A percentile compares a stretch with the other conserved stretches of the same genome.
Evolutionary conservation across 495 filamentous ascomycete species (phyloP).

Genomic region (Penicillium robsamsonii): DNA sequence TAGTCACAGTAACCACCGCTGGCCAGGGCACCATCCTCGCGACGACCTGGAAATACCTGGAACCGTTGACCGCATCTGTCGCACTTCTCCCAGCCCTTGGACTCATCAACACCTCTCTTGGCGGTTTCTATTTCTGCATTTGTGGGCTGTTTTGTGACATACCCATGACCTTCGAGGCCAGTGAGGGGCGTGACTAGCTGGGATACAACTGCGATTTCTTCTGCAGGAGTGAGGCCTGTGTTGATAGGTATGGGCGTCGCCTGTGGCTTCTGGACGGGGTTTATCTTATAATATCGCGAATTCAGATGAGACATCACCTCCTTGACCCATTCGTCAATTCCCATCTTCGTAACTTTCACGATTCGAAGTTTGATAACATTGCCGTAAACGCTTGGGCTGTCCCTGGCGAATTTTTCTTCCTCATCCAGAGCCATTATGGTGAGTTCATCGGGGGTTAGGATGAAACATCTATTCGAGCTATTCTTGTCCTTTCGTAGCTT

Average conservation of each 20-base stretch:
- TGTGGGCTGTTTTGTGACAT: conserved; percentile 65
- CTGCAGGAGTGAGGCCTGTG: conserved; percentile 62
- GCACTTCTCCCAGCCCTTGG: conserved; percentile 78
- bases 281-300: conserved; percentile 42
- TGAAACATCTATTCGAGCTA: conserved; percentile 53
- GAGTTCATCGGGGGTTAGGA: conserved; percentile 66
- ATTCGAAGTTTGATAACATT: conserved; percentile 82
- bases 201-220: conserved; percentile 66
- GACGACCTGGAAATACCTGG: conserved; percentile 86
- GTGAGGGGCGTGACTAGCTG: conserved; percentile 58
- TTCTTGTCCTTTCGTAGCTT: conserved; percentile 50
- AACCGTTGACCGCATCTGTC: conserved; percentile 85
- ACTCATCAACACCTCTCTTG: conserved; percentile 58
- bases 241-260: conserved; percentile 41
- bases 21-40: conserved; percentile 76
- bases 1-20: conserved; percentile 73
- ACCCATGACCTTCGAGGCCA: conserved; percentile 64
- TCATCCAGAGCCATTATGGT: conserved; percentile 78
- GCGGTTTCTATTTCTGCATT: conserved; percentile 60
- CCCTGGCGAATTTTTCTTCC: conserved; percentile 72
- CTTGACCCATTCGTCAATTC: conserved; percentile 59
- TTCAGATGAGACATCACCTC: conserved; percentile 44
- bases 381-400: conserved; percentile 66
- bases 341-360: conserved; percentile 69
- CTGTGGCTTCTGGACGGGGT: conserved; percentile 22